Percentiles rank a stretch among this genome's conserved stretches.
These are phyloP conservation scores for Chrysoporthe cubensis DNA, from an alignment of 2,329 filamentous ascomycete species.

Conservation along the genomic window DNA sequence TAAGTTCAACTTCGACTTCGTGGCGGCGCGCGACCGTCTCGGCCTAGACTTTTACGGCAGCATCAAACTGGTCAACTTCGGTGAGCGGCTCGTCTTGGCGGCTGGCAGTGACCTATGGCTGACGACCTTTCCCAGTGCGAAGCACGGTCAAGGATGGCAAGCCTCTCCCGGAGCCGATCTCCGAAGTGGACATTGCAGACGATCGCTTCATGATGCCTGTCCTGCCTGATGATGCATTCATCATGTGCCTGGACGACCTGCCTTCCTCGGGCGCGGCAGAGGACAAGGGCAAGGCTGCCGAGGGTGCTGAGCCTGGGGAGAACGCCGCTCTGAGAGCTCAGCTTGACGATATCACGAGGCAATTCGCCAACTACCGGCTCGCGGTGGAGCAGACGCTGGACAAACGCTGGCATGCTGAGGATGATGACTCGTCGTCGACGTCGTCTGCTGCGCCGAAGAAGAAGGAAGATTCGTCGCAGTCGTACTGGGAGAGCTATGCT, in stretches of 20 bases:
- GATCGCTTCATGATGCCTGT: conserved; percentile 76
- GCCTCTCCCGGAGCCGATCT: conserved; percentile 60
- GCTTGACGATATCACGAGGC: conserved; percentile 59
- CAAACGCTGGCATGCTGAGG: conserved; percentile 64
- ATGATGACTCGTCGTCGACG: conserved; percentile 33
- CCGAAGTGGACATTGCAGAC: conserved; percentile 70
- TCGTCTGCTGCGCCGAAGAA: conserved; percentile 29
- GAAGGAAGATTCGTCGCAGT: conserved; percentile 45
- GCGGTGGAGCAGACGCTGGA: conserved; percentile 70
- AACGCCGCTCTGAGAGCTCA: conserved; percentile 64
- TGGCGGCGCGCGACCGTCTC: conserved; percentile 59
- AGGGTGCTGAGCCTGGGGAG: conserved; percentile 37
- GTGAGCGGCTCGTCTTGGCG: conserved; percentile 41
- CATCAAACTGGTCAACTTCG: conserved; percentile 76
- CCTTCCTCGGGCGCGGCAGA: conserved; percentile 38
- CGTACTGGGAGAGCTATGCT: conserved; percentile 66
- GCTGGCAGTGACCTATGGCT: not conserved
- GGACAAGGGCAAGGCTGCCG: conserved; percentile 36
- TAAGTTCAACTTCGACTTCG: conserved; percentile 69
- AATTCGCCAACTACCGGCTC: conserved; percentile 68
- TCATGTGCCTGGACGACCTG: conserved; percentile 86
- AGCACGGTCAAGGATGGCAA: conserved; percentile 48
- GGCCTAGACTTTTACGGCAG: conserved; percentile 73
- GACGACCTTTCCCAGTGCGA: conserved; percentile 45
- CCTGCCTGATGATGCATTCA: conserved; percentile 84